phyloP scores from a whole-genome alignment of 345 rosid species.

The Turnera subulata region DNA sequence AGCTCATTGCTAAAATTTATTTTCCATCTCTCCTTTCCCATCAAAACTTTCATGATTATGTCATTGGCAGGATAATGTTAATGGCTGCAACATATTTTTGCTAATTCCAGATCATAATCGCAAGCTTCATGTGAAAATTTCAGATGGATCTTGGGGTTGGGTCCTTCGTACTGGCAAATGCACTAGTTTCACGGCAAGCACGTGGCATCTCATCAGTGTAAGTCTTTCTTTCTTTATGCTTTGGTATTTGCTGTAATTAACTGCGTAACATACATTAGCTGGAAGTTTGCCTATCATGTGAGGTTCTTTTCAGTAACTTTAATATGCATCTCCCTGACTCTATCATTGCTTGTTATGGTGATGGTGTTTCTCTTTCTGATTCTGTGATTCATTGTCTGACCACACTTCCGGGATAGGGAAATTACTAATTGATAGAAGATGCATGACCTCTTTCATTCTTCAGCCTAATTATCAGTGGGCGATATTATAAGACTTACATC shows the following conservation, averaged over 20 bases:
- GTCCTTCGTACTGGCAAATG: constrained; percentile 72
- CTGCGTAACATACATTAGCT: not conserved
- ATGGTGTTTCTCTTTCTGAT: not conserved
- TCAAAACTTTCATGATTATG: too few species aligned
- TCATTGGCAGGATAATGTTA: too few species aligned
- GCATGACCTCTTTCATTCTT: too few species aligned
- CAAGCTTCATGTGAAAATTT: constrained; percentile 6
- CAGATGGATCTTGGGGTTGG: constrained; percentile 99
- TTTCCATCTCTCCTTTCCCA: too few species aligned
- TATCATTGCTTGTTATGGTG: not conserved
- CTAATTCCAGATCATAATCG: too few species aligned
- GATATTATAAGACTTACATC: too few species aligned
- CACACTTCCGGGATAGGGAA: not conserved
- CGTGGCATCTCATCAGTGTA: constrained; percentile 52
- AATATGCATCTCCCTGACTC: too few species aligned
- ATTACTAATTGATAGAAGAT: not conserved
- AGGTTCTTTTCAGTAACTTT: too few species aligned
- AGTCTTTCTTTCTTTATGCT: constrained; percentile 20
- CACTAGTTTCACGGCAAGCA: constrained; percentile 85
- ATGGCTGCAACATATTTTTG: too few species aligned
- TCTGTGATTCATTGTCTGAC: not conserved
- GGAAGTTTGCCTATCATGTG: too few species aligned
- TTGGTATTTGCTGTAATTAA: constrained; percentile 3
- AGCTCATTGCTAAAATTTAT: too few species aligned
- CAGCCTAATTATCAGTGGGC: too few species aligned